phyloP scores from a whole-genome alignment of 2,329 filamentous ascomycete species.

The Beauveria varroae region DNA sequence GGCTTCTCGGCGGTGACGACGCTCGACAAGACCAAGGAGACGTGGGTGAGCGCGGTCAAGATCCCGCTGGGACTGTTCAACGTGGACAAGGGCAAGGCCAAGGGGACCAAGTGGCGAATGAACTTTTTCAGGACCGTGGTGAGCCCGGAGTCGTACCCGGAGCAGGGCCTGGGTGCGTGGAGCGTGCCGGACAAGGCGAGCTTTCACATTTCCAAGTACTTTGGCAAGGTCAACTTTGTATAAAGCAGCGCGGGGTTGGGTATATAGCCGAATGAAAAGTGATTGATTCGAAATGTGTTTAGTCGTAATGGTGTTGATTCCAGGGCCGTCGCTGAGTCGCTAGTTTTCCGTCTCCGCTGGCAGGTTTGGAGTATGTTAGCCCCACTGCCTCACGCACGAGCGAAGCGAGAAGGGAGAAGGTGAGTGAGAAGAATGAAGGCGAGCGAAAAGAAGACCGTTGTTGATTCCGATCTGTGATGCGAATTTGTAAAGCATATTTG shows the following conservation, averaged over 20 bases:
- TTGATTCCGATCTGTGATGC: too few relatives aligned
- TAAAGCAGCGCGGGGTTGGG: slow-evolving; percentile 12
- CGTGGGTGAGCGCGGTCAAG: slow-evolving; percentile 33
- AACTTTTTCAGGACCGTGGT: slow-evolving; percentile 44
- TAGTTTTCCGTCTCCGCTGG: too few relatives aligned
- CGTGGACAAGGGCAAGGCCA: slow-evolving; percentile 33
- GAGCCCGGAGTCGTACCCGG: slow-evolving; percentile 33
- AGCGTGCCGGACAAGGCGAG: slow-evolving; percentile 36
- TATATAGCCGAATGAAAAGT: neutral
- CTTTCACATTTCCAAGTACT: slow-evolving; percentile 41
- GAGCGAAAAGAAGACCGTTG: neutral
- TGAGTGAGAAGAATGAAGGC: neutral
- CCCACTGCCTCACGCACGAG: neutral
- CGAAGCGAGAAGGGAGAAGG: neutral
- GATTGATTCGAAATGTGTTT: too few relatives aligned
- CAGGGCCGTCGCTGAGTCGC: neutral
- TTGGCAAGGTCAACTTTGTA: slow-evolving; percentile 33
- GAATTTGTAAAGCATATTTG: too few relatives aligned
- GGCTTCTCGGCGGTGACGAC: slow-evolving; percentile 33
- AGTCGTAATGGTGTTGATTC: neutral
- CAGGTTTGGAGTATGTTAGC: too few relatives aligned
- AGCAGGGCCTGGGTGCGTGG: slow-evolving; percentile 39
- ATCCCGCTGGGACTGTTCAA: slow-evolving; percentile 44
- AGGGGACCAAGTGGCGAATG: slow-evolving; percentile 42
- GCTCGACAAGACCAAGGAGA: slow-evolving; percentile 27